phyloP scores from a whole-genome alignment of 768 basidiomycete species.

The Russula sp. region DNA sequence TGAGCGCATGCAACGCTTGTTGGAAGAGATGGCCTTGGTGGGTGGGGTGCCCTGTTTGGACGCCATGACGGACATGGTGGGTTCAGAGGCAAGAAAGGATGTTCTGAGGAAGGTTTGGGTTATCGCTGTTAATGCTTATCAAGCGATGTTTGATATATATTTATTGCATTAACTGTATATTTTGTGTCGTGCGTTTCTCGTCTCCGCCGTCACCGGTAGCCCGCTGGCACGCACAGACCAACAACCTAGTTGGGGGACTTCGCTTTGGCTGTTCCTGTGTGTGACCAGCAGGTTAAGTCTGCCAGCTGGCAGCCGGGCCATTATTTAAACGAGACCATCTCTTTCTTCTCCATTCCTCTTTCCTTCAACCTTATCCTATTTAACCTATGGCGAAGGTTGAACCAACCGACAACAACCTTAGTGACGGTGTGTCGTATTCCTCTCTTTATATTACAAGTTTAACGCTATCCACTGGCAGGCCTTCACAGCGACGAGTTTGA shows the following conservation, averaged over 20 bases:
- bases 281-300: background rate
- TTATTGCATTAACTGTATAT: constrained; percentile 10
- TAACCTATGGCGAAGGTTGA: constrained; percentile 21
- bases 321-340: background rate
- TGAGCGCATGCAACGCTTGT: constrained; percentile 61
- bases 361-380: background rate
- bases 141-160: constrained; percentile 22
- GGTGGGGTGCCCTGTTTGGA: constrained; percentile 28
- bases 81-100: background rate
- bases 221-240: constrained; percentile 6
- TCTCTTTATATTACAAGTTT: background rate
- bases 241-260: background rate
- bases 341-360: no score
- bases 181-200: background rate
- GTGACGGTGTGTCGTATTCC: constrained; percentile 13
- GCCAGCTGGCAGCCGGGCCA: background rate
- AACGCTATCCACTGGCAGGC: background rate
- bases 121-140: constrained; percentile 10
- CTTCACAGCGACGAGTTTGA: constrained; percentile 26
- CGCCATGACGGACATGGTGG: background rate
- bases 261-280: constrained; percentile 14
- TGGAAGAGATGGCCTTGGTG: constrained; percentile 32
- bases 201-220: no score
- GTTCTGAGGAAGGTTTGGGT: constrained; percentile 7
- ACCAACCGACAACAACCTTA: constrained; percentile 22